Evolutionary conservation across 2,329 filamentous ascomycete species (phyloP).

Genomic region (Fusarium globosum): DNA sequence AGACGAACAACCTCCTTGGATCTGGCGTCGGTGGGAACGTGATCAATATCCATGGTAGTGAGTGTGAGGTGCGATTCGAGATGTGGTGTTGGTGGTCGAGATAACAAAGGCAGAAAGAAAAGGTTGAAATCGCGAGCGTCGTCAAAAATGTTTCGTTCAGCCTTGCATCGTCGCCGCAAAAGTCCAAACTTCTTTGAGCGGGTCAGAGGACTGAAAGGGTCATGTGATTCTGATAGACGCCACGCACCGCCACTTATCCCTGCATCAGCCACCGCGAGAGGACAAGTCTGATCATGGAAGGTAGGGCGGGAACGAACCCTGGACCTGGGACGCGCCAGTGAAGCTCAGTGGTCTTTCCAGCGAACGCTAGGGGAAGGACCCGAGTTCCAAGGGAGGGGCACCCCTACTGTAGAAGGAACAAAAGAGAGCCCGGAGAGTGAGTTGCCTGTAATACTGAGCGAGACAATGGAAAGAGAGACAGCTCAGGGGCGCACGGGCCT

Average conservation of each 20-base stretch:
- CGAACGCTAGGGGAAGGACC: conserved; percentile 38
- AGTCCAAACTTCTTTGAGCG: conserved; percentile 34
- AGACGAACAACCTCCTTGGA: conserved; percentile 72
- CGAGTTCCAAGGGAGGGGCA: conserved; percentile 33
- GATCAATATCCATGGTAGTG: conserved; percentile 52
- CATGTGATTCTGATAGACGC: conserved; percentile 34
- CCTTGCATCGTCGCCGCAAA: conserved; percentile 43
- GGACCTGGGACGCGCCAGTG: conserved; percentile 1
- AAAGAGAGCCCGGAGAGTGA: conserved; percentile 14
- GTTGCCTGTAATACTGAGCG: neutral
- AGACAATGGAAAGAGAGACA: conserved; percentile 13
- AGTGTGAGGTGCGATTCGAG: neutral
- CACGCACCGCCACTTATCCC: neutral
- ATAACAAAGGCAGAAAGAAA: conserved; percentile 17
- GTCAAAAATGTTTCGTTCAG: conserved; percentile 47
- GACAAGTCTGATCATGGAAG: conserved; percentile 8
- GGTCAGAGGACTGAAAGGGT: conserved; percentile 31
- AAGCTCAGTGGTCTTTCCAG: conserved; percentile 17
- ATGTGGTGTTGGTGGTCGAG: conserved; percentile 6
- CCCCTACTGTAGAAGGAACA: conserved; percentile 11
- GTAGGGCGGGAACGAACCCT: conserved; percentile 27
- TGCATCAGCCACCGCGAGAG: conserved; percentile 3
- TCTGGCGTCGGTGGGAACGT: conserved; percentile 61
- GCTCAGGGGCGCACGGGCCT: conserved; percentile 39
- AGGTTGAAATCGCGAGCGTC: conserved; percentile 11